Base-by-base conservation (phyloP, 2,329 filamentous ascomycete genomes). In the Verticillium dahliae region DNA sequence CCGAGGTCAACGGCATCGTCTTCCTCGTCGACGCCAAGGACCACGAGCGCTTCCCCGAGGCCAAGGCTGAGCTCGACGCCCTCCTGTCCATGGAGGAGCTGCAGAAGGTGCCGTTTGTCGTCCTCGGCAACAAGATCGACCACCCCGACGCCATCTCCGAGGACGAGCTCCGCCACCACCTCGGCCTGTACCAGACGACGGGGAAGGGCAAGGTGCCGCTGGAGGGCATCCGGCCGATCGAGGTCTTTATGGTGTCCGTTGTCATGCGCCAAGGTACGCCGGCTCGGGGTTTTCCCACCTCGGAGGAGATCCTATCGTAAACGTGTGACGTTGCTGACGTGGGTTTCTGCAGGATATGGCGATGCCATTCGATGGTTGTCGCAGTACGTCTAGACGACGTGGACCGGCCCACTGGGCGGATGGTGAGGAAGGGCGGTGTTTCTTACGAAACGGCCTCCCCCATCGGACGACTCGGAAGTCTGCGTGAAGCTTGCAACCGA, bases 111-210 rank as follows among this genome's bases (percentile, higher is more conserved):
- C 95, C 95, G 60, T 98, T 98, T 77, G 86, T 98, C 65, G 87
- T 99, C 69, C 86, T 99, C 66, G 95, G 95, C 70, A 99, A 99
- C 87, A 99, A 99, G 87, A 99, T 99, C 76, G 95, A 99, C 77
- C 93, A 98, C 81, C 93, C 93, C 60, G 90, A 96, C 69, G 95
- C 95, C 65, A 89, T 98, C 60, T 94, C 90, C 67, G 95, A 99
- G 84, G 94, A 98, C 71, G 92, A 97, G 81, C 85, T 98, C 73
- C 87, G 95, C 76, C 89, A 94, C 75, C 90, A 93, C 76, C 83
- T 99, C 62, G 95, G 95, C 65, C 80, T 99, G 72, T 98, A 96
- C 80, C 94, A 98, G 80, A 97, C 93, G 61, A 97, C 92, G 64
- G 93, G 93, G 71, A 97, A 97, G 85, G 92, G 92, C 78, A 96